Percentiles rank a stretch among this genome's conserved stretches.
Evolutionary conservation across 75 land plant genomes (phyloP).

Genomic region (Larix kaempferi): DNA sequence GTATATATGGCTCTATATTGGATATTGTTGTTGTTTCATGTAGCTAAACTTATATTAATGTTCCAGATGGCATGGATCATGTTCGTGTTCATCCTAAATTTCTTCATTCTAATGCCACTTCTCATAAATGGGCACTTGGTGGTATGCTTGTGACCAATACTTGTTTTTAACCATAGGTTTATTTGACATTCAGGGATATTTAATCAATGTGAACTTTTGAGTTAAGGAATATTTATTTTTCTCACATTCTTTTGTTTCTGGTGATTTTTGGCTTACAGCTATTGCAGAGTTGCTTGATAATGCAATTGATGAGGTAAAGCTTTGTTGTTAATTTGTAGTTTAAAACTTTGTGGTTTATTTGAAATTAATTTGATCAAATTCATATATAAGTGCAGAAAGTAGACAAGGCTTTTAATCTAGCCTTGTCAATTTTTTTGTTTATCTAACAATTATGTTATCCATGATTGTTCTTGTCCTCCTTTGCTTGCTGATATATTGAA

Average conservation of each 20-base stretch:
- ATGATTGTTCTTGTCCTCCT: not conserved
- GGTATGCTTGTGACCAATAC: constrained; percentile 29
- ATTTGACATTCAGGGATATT: not conserved
- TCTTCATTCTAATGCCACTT: constrained; percentile 98
- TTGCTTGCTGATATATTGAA: not conserved
- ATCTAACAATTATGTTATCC: not conserved
- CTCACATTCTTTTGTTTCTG: not conserved
- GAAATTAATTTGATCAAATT: not conserved
- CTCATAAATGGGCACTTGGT: constrained; percentile 98
- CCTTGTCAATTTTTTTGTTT: not conserved
- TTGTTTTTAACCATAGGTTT: not conserved
- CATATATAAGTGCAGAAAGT: not conserved
- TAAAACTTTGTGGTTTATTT: too few species aligned
- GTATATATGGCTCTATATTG: not conserved
- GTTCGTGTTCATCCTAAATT: constrained; percentile 91
- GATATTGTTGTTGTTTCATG: not conserved
- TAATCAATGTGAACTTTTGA: not conserved
- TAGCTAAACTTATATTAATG: constrained; percentile 5
- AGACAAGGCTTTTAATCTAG: too few species aligned
- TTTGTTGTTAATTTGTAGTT: not conserved
- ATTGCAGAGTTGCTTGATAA: constrained; percentile 96
- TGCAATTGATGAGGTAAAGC: constrained; percentile 88
- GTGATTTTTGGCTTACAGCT: constrained; percentile 41
- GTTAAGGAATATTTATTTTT: not conserved
- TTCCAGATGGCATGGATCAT: constrained; percentile 54